Evolutionary conservation across 176 grass and related monocot species (phyloP), one percentile per base, ranked within the genome.

Genomic region (maize (Zea mays)): DNA sequence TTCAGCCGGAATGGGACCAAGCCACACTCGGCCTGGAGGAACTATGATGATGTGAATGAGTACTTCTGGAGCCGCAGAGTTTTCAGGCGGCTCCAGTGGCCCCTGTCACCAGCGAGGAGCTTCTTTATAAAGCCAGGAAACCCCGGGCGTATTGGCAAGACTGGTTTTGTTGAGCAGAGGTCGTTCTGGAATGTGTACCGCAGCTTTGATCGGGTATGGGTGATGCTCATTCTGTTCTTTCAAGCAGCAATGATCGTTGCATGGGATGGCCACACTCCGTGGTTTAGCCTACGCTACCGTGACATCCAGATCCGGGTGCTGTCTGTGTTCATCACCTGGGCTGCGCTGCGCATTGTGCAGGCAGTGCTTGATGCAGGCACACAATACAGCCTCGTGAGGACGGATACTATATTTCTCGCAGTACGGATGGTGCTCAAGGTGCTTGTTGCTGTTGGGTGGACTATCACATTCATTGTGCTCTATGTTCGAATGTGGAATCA

Each of bases 131-230:
- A 3, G 2, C 87, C 89, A 7, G 75, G 87, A 40, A 76, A 80
- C 55, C 0, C 38, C 39, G 74, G 74, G 64, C 80, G 89, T 36
- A 84, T 94, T 66, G 91, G 95, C n/a, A 98, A 98, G 80, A 98
- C 95, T 34, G 95, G 95, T 13, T 98, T 98, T 45, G 95, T 98
- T 8, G 95, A 98, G 83, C 89, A 94, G 80, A 85, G 91, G 5
- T 98, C 95, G 12, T 98, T 94, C 79, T 98, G 95, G 95, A 94
- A 98, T 82, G 41, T 98, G 19, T 98, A 90, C 74, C 91, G 95
- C 59, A 98, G 95, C 78, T 98, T 98, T 5, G 91, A 98, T 69
- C 86, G 95, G 58, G 10, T 94, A 19, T 98, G 95, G 95, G 79
- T 98, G 15, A 88, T 98, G 95, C 91, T 85, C 58, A 79, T 98